Percentiles rank a stretch among this genome's conserved stretches.
Evolutionary conservation across 2,329 filamentous ascomycete species (phyloP).

Genomic region (Neofusicoccum ribis): DNA sequence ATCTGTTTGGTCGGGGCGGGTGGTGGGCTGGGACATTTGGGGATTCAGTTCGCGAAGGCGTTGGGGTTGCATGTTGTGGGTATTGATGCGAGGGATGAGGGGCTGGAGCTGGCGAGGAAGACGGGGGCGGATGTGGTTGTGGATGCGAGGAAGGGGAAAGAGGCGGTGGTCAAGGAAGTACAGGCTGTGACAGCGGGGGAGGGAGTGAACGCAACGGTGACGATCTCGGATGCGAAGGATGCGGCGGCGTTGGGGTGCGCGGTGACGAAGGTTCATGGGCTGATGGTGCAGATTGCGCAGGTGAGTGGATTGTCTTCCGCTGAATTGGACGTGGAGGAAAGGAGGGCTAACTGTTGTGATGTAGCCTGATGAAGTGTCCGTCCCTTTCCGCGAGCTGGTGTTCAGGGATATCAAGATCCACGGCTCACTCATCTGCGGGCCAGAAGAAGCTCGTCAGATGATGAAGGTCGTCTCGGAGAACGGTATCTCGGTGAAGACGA

Average conservation of each 20-base stretch:
- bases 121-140: slow-evolving; percentile 54
- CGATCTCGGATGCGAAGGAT: slow-evolving; percentile 53
- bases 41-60: slow-evolving; percentile 53
- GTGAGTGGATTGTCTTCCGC: slow-evolving; percentile 23
- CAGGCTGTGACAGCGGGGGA: slow-evolving; percentile 49
- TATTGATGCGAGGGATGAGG: slow-evolving; percentile 57
- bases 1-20: slow-evolving; percentile 37
- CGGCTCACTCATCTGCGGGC: slow-evolving; percentile 48
- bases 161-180: slow-evolving; percentile 50
- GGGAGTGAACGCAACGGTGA: slow-evolving; percentile 56
- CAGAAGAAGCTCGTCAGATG: slow-evolving; percentile 50
- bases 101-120: slow-evolving; percentile 48
- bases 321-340: too few species aligned
- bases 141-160: slow-evolving; percentile 53
- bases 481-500: slow-evolving; percentile 52
- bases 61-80: slow-evolving; percentile 55
- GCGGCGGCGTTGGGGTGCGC: slow-evolving; percentile 56
- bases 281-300: slow-evolving; percentile 61
- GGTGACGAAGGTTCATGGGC: slow-evolving; percentile 61
- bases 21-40: slow-evolving; percentile 50
- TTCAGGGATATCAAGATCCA: slow-evolving; percentile 56
- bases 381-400: slow-evolving; percentile 51
- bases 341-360: neutral
- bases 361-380: slow-evolving; percentile 38
- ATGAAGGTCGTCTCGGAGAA: slow-evolving; percentile 48